Evolutionary conservation across 352 stramenopile species (phyloP).

Genomic region (Blastocystis sp.): DNA sequence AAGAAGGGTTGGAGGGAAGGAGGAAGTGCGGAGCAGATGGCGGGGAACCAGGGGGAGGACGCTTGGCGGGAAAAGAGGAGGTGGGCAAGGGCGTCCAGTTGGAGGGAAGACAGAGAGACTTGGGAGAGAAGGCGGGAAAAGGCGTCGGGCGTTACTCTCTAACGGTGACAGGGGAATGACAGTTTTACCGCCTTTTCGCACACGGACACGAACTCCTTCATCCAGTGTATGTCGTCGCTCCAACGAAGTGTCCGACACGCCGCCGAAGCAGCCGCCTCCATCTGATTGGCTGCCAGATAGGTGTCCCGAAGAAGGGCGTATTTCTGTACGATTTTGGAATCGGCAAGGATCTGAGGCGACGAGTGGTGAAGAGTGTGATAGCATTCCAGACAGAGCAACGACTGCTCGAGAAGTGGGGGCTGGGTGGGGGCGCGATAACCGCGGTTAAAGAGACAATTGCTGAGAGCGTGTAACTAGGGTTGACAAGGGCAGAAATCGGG

Average conservation of each 20-base stretch:
- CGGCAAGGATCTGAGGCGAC: neutral
- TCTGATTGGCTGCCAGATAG: neutral
- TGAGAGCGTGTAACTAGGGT: neutral
- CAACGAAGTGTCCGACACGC: neutral
- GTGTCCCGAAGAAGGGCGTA: neutral
- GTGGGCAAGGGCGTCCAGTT: neutral
- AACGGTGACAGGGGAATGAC: neutral
- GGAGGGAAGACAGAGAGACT: neutral
- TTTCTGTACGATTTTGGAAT: slow-evolving; percentile 28
- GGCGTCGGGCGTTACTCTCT: neutral
- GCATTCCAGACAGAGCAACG: neutral
- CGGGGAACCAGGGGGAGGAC: neutral
- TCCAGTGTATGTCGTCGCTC: neutral
- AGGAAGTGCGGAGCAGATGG: neutral
- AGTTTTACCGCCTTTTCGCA: slow-evolving; percentile 1
- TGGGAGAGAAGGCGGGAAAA: neutral
- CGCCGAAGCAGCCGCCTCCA: neutral
- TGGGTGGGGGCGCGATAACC: neutral
- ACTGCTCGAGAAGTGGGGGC: neutral
- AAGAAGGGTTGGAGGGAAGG: neutral
- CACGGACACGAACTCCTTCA: neutral
- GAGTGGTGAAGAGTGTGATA: neutral
- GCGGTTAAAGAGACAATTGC: slow-evolving; percentile 17
- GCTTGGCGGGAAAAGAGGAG: neutral
- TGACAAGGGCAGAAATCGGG: neutral